A percentile compares a stretch with the other conserved stretches of the same genome.
phyloP scores from a whole-genome alignment of 2,329 filamentous ascomycete genomes.

The Fusarium beomiforme region DNA sequence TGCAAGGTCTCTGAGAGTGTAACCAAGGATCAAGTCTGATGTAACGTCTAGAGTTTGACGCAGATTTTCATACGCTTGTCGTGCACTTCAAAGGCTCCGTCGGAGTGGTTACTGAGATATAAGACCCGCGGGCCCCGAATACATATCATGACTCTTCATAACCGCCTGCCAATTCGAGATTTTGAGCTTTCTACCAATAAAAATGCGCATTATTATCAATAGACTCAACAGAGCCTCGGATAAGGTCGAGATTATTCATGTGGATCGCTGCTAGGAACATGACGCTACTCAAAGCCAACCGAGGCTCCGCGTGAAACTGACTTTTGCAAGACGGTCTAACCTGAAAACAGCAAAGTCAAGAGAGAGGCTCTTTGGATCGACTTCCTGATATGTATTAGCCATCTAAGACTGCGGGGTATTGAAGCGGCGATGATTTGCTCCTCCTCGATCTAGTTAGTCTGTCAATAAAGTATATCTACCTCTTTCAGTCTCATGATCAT shows the following conservation, averaged over 20 bases:
- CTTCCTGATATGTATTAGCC: neutral
- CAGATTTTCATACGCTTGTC: neutral
- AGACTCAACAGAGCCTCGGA: neutral
- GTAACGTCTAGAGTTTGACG: too few relatives aligned
- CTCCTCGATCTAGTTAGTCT: constrained; percentile 20
- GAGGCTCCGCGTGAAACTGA: neutral
- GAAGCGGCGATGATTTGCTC: neutral
- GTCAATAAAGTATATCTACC: neutral
- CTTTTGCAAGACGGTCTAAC: neutral
- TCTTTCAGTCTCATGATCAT: neutral
- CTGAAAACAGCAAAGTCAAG: neutral
- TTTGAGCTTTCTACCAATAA: neutral
- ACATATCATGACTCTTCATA: neutral
- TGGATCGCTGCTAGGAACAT: neutral
- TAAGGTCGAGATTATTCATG: neutral
- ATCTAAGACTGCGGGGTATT: constrained; percentile 1
- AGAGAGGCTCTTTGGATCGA: neutral
- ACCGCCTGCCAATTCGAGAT: neutral
- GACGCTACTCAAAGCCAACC: neutral
- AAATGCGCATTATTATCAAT: neutral
- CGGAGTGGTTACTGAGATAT: neutral
- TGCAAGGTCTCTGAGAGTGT: too few relatives aligned
- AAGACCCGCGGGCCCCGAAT: neutral
- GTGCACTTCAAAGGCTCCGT: neutral
- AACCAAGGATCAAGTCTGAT: neutral